These are phyloP conservation scores for Chlorella vulgaris DNA, from an alignment of 139 green algal genomes.

Conservation along the genomic window DNA sequence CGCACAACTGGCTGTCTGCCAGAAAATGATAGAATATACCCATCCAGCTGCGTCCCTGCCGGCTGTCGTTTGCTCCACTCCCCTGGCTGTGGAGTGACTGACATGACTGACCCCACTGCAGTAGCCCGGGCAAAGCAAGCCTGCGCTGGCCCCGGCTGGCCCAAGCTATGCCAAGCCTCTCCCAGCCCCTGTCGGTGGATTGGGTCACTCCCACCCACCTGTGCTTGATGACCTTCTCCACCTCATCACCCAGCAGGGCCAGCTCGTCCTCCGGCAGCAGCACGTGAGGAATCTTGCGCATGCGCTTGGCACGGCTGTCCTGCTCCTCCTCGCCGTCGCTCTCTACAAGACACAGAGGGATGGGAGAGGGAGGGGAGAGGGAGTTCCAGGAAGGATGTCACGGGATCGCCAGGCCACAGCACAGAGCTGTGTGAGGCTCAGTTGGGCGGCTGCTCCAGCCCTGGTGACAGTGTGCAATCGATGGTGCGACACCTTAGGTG, in stretches of 20 bases:
- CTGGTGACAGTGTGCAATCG: no score
- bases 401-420: neutral
- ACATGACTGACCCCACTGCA: no score
- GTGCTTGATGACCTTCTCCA: slow-evolving; percentile 61
- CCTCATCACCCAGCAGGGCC: slow-evolving; percentile 70
- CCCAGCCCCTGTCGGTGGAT: neutral
- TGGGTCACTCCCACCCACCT: neutral
- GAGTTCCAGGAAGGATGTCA: neutral
- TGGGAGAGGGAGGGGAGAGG: neutral
- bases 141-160: no score
- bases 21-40: no score
- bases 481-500: no score
- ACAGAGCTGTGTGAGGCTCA: no score
- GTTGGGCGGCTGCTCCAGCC: no score
- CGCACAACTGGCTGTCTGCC: no score
- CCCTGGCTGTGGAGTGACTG: no score
- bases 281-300: neutral
- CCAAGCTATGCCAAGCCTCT: neutral
- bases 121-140: no score
- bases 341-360: slow-evolving; percentile 12
- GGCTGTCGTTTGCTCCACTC: no score
- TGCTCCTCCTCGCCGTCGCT: slow-evolving; percentile 35
- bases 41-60: no score
- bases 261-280: slow-evolving; percentile 46
- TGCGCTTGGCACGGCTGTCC: slow-evolving; percentile 16